These are phyloP conservation scores for Eucalyptus sp. DNA, from an alignment of 345 rosid species.

Conservation along the genomic window DNA sequence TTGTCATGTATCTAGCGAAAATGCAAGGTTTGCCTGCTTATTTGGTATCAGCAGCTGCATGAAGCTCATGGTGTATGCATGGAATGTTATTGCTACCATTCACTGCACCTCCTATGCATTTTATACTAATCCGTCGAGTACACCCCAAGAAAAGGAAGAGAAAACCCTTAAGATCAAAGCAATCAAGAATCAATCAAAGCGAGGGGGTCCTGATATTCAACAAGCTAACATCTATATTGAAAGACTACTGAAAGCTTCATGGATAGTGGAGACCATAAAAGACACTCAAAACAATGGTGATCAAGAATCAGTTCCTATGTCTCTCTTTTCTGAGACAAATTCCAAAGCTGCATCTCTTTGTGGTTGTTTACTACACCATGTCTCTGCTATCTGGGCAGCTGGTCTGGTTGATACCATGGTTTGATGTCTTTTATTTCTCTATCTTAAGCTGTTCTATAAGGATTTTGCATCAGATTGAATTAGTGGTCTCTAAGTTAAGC, in stretches of 20 bases:
- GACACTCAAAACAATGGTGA: neutral
- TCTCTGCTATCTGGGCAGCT: neutral
- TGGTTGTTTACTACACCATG: neutral
- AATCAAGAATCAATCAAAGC: neutral
- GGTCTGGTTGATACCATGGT: neutral
- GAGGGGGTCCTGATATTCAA: neutral
- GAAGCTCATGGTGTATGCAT: neutral
- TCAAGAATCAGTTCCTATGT: neutral
- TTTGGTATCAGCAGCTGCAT: neutral
- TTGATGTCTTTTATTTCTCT: neutral
- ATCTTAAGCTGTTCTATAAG: neutral
- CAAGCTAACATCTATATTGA: neutral
- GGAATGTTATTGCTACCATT: neutral
- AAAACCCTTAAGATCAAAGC: neutral
- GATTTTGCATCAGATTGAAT: neutral
- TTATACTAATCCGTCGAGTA: neutral
- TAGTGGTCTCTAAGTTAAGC: neutral
- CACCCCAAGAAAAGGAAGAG: neutral
- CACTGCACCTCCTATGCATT: neutral
- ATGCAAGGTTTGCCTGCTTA: slow-evolving; percentile 55
- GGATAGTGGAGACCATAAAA: neutral
- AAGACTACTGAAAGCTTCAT: neutral
- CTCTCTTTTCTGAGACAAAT: neutral
- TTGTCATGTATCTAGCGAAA: slow-evolving; percentile 82
- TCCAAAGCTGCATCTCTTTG: neutral